Evolutionary conservation across 1,284 basidiomycete species (phyloP), one percentile per base, ranked within the genome.

Genomic region (Ceratobasidium sp.): DNA sequence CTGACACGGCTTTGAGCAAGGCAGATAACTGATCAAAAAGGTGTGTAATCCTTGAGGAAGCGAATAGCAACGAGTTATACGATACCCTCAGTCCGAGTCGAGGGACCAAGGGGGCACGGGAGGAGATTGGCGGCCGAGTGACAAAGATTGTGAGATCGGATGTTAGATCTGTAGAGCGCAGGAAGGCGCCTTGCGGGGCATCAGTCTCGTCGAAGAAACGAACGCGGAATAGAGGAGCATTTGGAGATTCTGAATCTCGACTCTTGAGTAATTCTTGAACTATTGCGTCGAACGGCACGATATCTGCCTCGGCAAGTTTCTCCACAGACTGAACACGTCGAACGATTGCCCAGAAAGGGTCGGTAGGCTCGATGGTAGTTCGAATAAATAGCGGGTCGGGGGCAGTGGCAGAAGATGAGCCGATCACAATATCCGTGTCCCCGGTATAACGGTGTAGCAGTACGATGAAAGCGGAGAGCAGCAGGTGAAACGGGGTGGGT

Each of bases 61-160:
- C 93, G 84, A 99, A 99, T 41, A 99, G 86, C 27, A 99, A 87
- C 34, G 97, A 96, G 85, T 99, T 98, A 88, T 98, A 98, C 39
- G 95, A 85, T 72, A 98, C 76, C 34, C 93, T 89, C 49, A 99
- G 88, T 13, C 92, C 90, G 68, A 98, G 88, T n/a, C 82, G 88
- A 1, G 94, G 92, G 11, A 90, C 90, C 73, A 94, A 83, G 0
- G 93, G 89, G 8, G 89, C 88, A 69, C 90, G 88, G 19, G 89
- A 88, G 0, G 91, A 89, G n/a, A 76, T 59, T 6, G 77, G 69
- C 19, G 90, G 86, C 68, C 91, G 84, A 31, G 89, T 88, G 76
- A 93, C 85, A 81, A 92, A 89, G 79, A 99, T 85, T 14, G 96
- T 98, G 74, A 98, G 86, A 83, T 99, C 98, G 31, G 96, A 94